Percentiles rank a stretch among this genome's conserved stretches.
These are phyloP conservation scores for Filobasidium uniguttulatum DNA, from an alignment of 1,284 basidiomycete genomes.

Conservation along the genomic window DNA sequence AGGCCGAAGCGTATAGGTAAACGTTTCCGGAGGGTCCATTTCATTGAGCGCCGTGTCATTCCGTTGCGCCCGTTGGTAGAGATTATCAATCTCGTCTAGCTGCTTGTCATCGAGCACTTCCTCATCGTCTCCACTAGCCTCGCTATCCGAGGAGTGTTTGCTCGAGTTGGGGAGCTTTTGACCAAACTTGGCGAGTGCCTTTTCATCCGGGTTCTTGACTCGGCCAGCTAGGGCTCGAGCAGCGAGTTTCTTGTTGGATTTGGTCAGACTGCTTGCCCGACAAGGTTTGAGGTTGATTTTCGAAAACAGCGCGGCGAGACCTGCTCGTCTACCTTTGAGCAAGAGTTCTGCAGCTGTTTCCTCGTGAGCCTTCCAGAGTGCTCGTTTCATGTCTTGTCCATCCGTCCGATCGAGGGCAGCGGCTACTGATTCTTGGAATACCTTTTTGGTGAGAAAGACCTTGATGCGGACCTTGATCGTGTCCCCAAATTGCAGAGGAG, in stretches of 20 bases:
- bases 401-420: too few species aligned
- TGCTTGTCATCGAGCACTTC: constrained; percentile 67
- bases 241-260: constrained; percentile 14
- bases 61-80: constrained; percentile 70
- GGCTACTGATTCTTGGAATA: constrained; percentile 24
- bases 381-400: too few species aligned
- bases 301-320: too few species aligned
- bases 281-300: too few species aligned
- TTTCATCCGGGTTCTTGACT: neutral
- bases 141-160: constrained; percentile 52
- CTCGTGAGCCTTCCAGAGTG: too few species aligned
- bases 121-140: constrained; percentile 42
- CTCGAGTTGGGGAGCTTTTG: constrained; percentile 44
- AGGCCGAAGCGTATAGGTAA: constrained; percentile 61
- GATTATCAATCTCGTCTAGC: constrained; percentile 47
- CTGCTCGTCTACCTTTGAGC: too few species aligned
- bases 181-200: constrained; percentile 25
- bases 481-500: constrained; percentile 25
- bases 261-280: too few species aligned
- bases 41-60: constrained; percentile 62
- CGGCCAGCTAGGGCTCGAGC: constrained; percentile 1
- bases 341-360: too few species aligned
- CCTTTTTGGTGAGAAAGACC: constrained; percentile 30
- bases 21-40: constrained; percentile 69
- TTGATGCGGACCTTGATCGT: constrained; percentile 34